Percentiles rank a stretch among this genome's conserved stretches.
Evolutionary conservation across 2,329 filamentous ascomycete species (phyloP).

Genomic region (Penicillium sp.): DNA sequence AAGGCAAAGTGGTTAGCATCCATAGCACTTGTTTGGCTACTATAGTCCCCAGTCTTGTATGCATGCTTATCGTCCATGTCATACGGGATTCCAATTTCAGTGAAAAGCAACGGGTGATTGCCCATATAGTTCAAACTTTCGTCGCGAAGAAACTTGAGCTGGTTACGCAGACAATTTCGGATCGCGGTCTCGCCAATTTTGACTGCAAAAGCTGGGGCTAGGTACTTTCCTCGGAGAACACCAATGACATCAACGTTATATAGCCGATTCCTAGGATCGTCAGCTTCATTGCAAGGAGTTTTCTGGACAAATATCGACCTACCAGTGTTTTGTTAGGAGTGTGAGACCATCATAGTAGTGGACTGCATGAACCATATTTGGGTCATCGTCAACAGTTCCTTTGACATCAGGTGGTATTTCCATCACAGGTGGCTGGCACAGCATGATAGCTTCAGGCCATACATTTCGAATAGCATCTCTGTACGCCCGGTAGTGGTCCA

Average conservation of each 20-base stretch:
- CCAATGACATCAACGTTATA: conserved; percentile 98
- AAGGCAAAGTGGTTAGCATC: conserved; percentile 94
- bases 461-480: conserved; percentile 69
- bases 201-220: conserved; percentile 84
- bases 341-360: conserved; percentile 98
- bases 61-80: conserved; percentile 98
- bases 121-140: conserved; percentile 89
- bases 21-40: conserved; percentile 85
- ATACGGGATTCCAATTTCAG: conserved; percentile 95
- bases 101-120: conserved; percentile 82
- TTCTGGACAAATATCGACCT: conserved; percentile 13
- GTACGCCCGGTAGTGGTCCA: conserved; percentile 79
- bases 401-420: conserved; percentile 88
- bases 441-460: conserved; percentile 78
- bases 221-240: conserved; percentile 81
- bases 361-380: conserved; percentile 84
- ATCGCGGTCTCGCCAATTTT: conserved; percentile 92
- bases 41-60: conserved; percentile 93
- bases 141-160: conserved; percentile 75
- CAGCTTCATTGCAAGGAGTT: conserved; percentile 10
- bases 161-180: conserved; percentile 85
- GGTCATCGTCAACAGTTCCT: conserved; percentile 82
- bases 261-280: conserved; percentile 64
- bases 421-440: conserved; percentile 87
- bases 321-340: conserved; percentile 95